Base-by-base conservation (phyloP, 1,284 basidiomycete species). In the Porogramme epimiltina region DNA sequence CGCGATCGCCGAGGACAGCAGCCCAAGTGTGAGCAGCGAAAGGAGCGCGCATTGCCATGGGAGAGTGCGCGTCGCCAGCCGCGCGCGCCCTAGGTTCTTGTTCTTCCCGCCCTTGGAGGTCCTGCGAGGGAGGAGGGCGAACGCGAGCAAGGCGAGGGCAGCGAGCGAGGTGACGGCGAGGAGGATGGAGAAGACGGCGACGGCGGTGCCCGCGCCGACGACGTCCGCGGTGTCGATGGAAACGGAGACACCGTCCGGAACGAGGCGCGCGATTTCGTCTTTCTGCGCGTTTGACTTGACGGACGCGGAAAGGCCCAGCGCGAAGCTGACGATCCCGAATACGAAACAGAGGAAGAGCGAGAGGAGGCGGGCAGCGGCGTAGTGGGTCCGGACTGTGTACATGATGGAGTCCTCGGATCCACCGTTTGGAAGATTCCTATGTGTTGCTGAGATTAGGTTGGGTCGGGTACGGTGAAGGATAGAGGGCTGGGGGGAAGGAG, bases 1-100 rank as follows among this genome's bases (percentile, higher is more conserved):
- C 1, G 82, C 73, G 19, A 85, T 70, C 46, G 80, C 69, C 19
- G 74, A 66, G 4, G 78, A 82, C 59, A 86, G 73, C 39, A 85
- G 66, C 75, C 79, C 81, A 4, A 74, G 28, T 22, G 73, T 68
- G 53, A 73, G 73, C 63, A 84, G 75, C 19, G 70, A 62, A 42
- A 85, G 70, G 20, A 73, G 68, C 65, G 79, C 74, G 31, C 72
- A 45, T 39, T 67, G 64, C 18, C 72, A 50, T 31, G 55, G 59
- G 37, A 66, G 64, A 16, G 59, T 55, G 49, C 60, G 59, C 38
- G 56, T 42, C 26, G 55, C 52, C 31, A 49, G 44, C 18, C n/a
- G 25, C 5, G n/a, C 13, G 28, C 28, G 28, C 28, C 28, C 8
- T 8, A n/a, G n/a, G n/a, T n/a, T n/a, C n/a, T n/a, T 31, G 8